phyloP scores from a whole-genome alignment of 176 grass and related monocot species.

The Raddia guianensis region DNA sequence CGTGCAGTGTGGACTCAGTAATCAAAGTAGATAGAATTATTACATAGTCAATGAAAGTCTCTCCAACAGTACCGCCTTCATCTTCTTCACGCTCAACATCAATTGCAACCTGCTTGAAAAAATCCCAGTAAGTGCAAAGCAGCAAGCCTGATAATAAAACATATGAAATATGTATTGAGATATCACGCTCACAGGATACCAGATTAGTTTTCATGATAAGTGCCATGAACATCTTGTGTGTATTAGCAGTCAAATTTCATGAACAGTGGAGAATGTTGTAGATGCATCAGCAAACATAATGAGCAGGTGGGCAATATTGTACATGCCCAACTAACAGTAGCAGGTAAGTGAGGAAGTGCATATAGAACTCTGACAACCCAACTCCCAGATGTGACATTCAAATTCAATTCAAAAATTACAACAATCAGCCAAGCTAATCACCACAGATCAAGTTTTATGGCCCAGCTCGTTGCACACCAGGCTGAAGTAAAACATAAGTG shows the following conservation, averaged over 20 bases:
- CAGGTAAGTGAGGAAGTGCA: background rate
- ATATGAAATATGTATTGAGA: conserved; percentile 11
- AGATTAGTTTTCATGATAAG: no score
- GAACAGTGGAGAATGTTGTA: background rate
- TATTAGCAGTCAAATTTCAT: background rate
- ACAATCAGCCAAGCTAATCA: conserved; percentile 3
- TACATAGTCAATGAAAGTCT: conserved; percentile 99
- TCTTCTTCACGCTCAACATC: conserved; percentile 99
- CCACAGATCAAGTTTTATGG: background rate
- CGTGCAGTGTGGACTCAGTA: background rate
- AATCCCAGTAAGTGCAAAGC: conserved; percentile 29
- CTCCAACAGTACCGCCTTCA: conserved; percentile 85
- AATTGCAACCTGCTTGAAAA: conserved; percentile 73
- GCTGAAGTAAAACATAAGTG: conserved; percentile 27
- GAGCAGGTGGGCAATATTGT: background rate
- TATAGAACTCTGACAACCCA: conserved; percentile 7
- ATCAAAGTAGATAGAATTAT: conserved; percentile 40
- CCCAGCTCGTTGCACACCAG: background rate
- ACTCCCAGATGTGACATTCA: background rate
- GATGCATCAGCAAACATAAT: conserved; percentile 3
- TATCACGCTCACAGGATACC: no score
- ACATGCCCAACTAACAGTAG: conserved; percentile 4
- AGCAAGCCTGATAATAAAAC: background rate
- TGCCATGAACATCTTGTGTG: background rate
- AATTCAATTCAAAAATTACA: background rate